Evolutionary conservation across 129 eudicot genomes (phyloP), one percentile per base, ranked within the genome.

Genomic region (Chrysanthemum lavandulifolium): DNA sequence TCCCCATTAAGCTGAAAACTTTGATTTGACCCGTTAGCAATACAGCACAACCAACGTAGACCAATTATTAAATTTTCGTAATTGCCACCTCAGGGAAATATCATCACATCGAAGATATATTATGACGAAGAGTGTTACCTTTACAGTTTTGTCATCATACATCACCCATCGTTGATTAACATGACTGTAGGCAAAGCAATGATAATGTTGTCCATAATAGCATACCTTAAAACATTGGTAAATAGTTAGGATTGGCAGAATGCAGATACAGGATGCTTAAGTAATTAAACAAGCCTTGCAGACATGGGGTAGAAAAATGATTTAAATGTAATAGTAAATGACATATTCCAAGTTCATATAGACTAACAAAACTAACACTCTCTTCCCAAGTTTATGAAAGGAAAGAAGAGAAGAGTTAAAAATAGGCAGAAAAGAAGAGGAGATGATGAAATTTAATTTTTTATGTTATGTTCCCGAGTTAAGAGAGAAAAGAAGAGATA

Each of bases 151-250:
- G 85, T 94, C 98, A 88, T 94, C 98, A 75, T 90, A 94, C 98
- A 94, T 90, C 54, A 90, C 82, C 98, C 98, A 94, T 16, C 74
- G 77, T 51, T 80, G 86, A 80, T 81, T 84, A 51, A 77, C 93
- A 48, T 77, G 89, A 78, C 83, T 79, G 80, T 87, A 94, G 13
- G 98, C 96, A 84, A 94, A 94, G 79, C 98, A 94, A 82, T 86
- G 96, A 80, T 94, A 94, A 80, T 94, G 98, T 68, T 90, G 97
- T 55, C 98, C 98, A 48, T 94, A 94, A 76, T 90, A 94, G 82
- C 98, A 94, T 65, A 94, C 98, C 98, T 94, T 74, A 57, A 56
- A 40, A 40, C 47, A 40, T 40, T 40, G 10, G 47, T 6, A 40
- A 40, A 40, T 40, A 6, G 47, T 40, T 40, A 40, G 47, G 10